Evolutionary conservation across 2,329 filamentous ascomycete genomes (phyloP).

Genomic region (Colletotrichum sp.): DNA sequence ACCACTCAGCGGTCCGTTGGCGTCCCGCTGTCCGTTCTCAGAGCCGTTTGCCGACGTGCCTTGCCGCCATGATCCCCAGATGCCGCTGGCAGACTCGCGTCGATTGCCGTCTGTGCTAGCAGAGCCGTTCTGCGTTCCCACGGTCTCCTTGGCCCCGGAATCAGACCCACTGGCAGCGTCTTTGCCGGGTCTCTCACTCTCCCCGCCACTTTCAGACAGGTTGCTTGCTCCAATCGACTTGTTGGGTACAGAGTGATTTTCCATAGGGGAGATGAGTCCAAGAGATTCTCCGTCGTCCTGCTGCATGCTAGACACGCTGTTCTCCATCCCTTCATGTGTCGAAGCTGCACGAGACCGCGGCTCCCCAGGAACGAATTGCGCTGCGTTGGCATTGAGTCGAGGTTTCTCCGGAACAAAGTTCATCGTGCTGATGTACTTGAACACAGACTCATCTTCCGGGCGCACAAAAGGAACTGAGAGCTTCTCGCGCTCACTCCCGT

Average conservation of each 20-base stretch:
- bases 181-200: slow-evolving; percentile 43
- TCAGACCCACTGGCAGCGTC: slow-evolving; percentile 12
- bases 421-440: slow-evolving; percentile 76
- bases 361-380: slow-evolving; percentile 46
- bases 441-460: slow-evolving; percentile 83
- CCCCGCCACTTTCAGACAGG: slow-evolving; percentile 49
- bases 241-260: slow-evolving; percentile 36
- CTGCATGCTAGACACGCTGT: slow-evolving; percentile 29
- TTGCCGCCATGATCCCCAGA: slow-evolving; percentile 77
- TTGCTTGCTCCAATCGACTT: slow-evolving; percentile 39
- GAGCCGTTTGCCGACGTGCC: slow-evolving; percentile 50
- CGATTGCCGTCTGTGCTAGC: slow-evolving; percentile 28
- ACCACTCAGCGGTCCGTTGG: slow-evolving; percentile 59
- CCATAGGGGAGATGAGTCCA: slow-evolving; percentile 39
- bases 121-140: background rate
- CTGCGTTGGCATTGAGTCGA: slow-evolving; percentile 61
- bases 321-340: slow-evolving; percentile 11
- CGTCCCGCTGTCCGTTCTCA: slow-evolving; percentile 60
- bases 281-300: slow-evolving; percentile 30
- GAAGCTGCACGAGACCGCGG: slow-evolving; percentile 29
- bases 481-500: slow-evolving; percentile 85
- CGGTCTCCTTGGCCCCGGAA: slow-evolving; percentile 4
- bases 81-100: slow-evolving; percentile 58
- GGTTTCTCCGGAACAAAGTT: slow-evolving; percentile 59
- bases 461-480: slow-evolving; percentile 90